A percentile compares a stretch with the other conserved stretches of the same genome.
phyloP scores from a whole-genome alignment of 148 eudicot genomes.

The Chenopodium berlandieri region DNA sequence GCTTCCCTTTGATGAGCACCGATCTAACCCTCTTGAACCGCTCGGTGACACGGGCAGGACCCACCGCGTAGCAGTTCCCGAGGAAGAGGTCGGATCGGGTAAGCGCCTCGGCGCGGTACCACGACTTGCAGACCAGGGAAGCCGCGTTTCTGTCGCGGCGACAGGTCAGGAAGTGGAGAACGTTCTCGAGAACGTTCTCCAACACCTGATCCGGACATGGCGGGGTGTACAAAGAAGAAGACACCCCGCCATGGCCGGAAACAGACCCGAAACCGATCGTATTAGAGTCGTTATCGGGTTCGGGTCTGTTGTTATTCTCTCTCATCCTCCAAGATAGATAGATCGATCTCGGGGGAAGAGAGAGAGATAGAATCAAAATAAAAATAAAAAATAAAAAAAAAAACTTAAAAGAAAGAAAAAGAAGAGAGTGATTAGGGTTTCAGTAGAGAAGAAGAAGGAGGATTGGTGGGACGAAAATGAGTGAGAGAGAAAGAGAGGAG shows the following conservation, averaged over 20 bases:
- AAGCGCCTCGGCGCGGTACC: conserved; percentile 64
- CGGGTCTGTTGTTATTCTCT: conserved; percentile 5
- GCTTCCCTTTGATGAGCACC: conserved; percentile 60
- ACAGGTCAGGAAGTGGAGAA: conserved; percentile 51
- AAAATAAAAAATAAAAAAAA: neutral
- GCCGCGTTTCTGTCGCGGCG: conserved; percentile 64
- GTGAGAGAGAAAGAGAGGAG: too few species aligned
- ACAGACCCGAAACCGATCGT: conserved; percentile 10
- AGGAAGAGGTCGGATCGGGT: conserved; percentile 70
- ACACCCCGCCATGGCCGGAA: conserved; percentile 6
- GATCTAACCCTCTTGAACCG: conserved; percentile 46
- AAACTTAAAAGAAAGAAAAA: too few species aligned
- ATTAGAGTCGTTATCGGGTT: neutral
- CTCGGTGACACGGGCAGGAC: conserved; percentile 43
- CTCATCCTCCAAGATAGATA: conserved; percentile 25
- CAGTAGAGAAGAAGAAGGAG: neutral
- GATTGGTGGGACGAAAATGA: too few species aligned
- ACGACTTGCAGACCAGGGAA: conserved; percentile 63
- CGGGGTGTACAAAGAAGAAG: conserved; percentile 18
- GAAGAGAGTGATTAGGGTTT: neutral
- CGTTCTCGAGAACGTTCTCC: conserved; percentile 77
- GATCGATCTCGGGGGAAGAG: conserved; percentile 14
- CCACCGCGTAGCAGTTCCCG: conserved; percentile 66
- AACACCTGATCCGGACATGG: conserved; percentile 66
- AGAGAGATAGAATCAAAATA: neutral